These are phyloP conservation scores for Neopestalotiopsis sp. DNA, from an alignment of 2,329 filamentous ascomycete genomes.

Conservation along the genomic window DNA sequence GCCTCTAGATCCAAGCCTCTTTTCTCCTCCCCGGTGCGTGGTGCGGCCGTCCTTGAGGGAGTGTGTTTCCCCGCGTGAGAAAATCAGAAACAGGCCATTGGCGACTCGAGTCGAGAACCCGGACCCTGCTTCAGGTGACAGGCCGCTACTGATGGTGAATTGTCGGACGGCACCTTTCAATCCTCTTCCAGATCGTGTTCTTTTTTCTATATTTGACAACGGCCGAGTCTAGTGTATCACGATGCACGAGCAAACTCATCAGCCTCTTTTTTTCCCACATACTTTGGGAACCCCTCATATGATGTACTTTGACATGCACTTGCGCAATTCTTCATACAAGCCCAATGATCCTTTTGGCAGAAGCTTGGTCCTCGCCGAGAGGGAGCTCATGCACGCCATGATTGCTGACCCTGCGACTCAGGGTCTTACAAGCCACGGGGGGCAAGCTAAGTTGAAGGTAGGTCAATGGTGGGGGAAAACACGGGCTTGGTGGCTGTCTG, in stretches of 20 bases:
- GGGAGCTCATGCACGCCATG: background rate
- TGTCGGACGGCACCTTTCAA: background rate
- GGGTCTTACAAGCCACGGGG: background rate
- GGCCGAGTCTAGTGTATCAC: slow-evolving; percentile 7
- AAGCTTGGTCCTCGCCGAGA: background rate
- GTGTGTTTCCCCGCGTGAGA: background rate
- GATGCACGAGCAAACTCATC: background rate
- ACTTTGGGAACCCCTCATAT: background rate
- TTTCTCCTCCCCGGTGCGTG: too few relatives aligned
- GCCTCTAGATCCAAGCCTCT: background rate
- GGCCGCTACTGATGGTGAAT: background rate
- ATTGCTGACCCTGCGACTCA: background rate
- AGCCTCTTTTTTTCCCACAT: background rate
- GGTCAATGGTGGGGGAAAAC: too few relatives aligned
- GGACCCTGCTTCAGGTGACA: background rate
- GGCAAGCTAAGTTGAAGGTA: too few relatives aligned
- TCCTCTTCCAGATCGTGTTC: background rate
- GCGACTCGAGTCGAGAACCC: background rate
- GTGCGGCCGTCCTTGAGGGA: background rate
- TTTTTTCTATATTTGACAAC: background rate
- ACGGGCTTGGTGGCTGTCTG: background rate
- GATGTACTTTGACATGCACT: background rate
- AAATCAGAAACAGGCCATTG: background rate
- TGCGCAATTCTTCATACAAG: background rate
- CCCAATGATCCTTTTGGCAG: background rate